Conservation (phyloP, 148 eudicot species). For the Camellia granthamiana region DNA sequence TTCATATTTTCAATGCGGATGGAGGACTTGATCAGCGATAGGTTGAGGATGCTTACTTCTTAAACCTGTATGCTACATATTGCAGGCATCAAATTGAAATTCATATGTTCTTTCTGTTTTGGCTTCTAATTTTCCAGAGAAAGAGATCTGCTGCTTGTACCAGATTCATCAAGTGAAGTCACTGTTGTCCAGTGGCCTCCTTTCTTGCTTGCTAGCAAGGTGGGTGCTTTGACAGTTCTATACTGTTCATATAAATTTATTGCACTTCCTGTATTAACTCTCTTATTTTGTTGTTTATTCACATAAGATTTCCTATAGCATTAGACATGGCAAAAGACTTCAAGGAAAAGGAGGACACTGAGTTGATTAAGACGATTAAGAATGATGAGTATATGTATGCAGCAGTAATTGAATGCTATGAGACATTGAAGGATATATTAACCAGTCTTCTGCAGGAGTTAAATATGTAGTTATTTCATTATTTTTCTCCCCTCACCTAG, state of each 20-base stretch:
- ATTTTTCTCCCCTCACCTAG: too few relatives aligned
- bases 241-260: constrained; percentile 7
- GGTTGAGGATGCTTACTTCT: constrained; percentile 40
- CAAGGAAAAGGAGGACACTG: constrained; percentile 72
- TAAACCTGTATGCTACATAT: background rate
- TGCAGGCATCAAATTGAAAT: background rate
- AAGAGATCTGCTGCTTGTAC: constrained; percentile 91
- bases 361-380: constrained; percentile 72
- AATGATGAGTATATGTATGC: constrained; percentile 83
- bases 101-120: constrained; percentile 10
- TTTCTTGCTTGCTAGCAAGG: constrained; percentile 99
- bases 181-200: constrained; percentile 99
- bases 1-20: constrained; percentile 78
- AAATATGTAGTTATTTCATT: too few relatives aligned
- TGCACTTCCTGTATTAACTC: constrained; percentile 15
- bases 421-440: constrained; percentile 70
- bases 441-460: constrained; percentile 54
- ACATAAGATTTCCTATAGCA: constrained; percentile 89
- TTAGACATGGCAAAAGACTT: constrained; percentile 98
- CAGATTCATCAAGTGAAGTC: constrained; percentile 73
- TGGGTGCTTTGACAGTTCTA: constrained; percentile 19
- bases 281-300: constrained; percentile 10
- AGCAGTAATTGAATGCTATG: constrained; percentile 88
- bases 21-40: constrained; percentile 87
- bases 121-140: constrained; percentile 50